These are phyloP conservation scores for Macrophomina tecta DNA, from an alignment of 2,329 filamentous ascomycete species.

Conservation along the genomic window DNA sequence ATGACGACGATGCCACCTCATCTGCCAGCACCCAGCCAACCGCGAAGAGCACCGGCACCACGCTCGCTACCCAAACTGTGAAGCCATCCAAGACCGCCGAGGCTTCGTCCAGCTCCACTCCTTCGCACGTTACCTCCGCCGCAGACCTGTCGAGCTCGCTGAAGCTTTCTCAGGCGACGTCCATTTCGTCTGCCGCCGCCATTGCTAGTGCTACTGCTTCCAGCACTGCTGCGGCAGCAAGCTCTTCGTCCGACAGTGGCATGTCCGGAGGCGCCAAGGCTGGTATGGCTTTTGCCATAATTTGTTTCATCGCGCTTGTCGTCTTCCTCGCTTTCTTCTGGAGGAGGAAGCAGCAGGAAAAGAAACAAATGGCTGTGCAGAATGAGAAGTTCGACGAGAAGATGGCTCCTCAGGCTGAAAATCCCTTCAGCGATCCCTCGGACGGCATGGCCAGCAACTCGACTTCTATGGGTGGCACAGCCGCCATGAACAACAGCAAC, in stretches of 20 bases:
- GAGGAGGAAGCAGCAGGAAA: conserved; percentile 61
- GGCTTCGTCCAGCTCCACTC: conserved; percentile 14
- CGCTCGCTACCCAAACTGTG: conserved; percentile 31
- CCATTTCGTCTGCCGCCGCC: conserved; percentile 40
- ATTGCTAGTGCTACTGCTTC: conserved; percentile 35
- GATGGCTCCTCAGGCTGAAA: conserved; percentile 5
- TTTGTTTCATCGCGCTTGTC: conserved; percentile 71
- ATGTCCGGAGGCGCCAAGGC: conserved; percentile 67
- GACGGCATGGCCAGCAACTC: not conserved
- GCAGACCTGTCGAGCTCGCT: conserved; percentile 7
- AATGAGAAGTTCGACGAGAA: conserved; percentile 49
- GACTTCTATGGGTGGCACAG: not conserved
- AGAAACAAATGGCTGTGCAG: conserved; percentile 55
- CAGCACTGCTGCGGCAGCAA: conserved; percentile 35
- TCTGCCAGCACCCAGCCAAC: conserved; percentile 1
- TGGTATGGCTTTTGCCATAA: conserved; percentile 82
- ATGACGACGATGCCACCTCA: conserved; percentile 4
- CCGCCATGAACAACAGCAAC: not conserved
- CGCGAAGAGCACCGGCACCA: conserved; percentile 22
- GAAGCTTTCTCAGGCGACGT: conserved; percentile 30
- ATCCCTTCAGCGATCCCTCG: conserved; percentile 2
- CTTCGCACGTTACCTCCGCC: conserved; percentile 16
- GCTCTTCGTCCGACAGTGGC: conserved; percentile 38
- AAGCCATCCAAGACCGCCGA: conserved; percentile 32
- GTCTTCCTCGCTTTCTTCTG: conserved; percentile 68